These are phyloP conservation scores for Tolypocladium tropicale DNA, from an alignment of 2,329 filamentous ascomycete species.

Conservation along the genomic window DNA sequence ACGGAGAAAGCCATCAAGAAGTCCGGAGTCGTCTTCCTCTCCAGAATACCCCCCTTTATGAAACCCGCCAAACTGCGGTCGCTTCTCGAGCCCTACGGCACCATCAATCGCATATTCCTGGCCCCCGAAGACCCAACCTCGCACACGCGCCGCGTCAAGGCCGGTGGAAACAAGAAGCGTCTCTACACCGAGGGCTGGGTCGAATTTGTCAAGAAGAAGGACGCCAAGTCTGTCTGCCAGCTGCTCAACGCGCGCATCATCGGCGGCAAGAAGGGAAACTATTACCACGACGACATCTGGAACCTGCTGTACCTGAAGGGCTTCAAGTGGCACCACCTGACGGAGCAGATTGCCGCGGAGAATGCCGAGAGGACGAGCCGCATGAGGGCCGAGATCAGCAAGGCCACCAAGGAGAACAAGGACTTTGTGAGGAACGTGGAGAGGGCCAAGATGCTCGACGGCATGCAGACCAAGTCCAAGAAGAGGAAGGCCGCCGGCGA, in stretches of 20 bases:
- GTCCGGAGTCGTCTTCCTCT: conserved; percentile 76
- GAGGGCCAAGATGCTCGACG: conserved; percentile 67
- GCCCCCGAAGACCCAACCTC: conserved; percentile 62
- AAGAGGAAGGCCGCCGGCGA: conserved; percentile 23
- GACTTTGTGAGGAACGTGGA: conserved; percentile 72
- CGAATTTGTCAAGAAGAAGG: conserved; percentile 65
- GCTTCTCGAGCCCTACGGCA: conserved; percentile 64
- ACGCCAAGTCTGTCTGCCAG: conserved; percentile 68
- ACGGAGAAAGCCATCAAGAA: conserved; percentile 56
- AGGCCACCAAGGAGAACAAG: conserved; percentile 70
- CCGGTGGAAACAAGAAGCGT: conserved; percentile 74
- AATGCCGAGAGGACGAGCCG: conserved; percentile 69
- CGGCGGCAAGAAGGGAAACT: conserved; percentile 73
- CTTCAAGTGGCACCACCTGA: conserved; percentile 71
- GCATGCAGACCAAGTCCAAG: conserved; percentile 52
- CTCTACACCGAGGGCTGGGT: conserved; percentile 82
- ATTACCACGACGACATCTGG: conserved; percentile 83
- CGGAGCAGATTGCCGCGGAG: conserved; percentile 71
- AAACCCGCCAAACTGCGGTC: conserved; percentile 69
- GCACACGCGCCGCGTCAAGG: conserved; percentile 55
- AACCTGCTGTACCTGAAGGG: conserved; percentile 71
- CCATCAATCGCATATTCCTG: conserved; percentile 68
- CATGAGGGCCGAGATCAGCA: conserved; percentile 67
- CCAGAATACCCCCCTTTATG: conserved; percentile 81
- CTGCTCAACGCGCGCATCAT: conserved; percentile 68